phyloP scores from a whole-genome alignment of 768 basidiomycete genomes.

The Hysterangium stoloniferum region DNA sequence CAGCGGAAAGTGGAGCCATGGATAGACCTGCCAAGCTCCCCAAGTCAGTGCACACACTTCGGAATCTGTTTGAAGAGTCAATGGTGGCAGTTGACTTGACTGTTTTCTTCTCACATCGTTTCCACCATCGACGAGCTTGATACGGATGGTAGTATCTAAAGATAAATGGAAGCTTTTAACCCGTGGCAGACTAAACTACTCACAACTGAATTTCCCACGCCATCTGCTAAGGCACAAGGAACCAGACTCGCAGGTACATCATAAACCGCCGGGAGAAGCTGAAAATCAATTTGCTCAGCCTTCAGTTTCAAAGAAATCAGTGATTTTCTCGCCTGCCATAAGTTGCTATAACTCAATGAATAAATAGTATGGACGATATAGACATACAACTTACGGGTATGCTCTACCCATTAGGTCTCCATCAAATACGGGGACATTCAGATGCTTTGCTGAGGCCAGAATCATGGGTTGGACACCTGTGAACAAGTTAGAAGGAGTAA shows the following conservation, averaged over 20 bases:
- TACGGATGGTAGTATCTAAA: slow-evolving; percentile 13
- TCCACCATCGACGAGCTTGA: slow-evolving; percentile 12
- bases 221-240: slow-evolving; percentile 30
- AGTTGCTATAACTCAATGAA: background rate
- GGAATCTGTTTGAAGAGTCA: slow-evolving; percentile 1
- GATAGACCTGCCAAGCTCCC: slow-evolving; percentile 23
- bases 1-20: slow-evolving; percentile 21
- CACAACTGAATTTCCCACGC: slow-evolving; percentile 29
- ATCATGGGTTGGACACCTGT: slow-evolving; percentile 23
- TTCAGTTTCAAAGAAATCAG: background rate
- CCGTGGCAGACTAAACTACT: background rate
- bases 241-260: slow-evolving; percentile 19
- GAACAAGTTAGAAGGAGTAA: too few species aligned
- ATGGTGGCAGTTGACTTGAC: background rate
- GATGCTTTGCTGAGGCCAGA: slow-evolving; percentile 12
- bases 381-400: slow-evolving; percentile 27
- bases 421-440: slow-evolving; percentile 24
- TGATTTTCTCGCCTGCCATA: background rate
- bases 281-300: background rate
- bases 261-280: slow-evolving; percentile 23
- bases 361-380: background rate
- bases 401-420: slow-evolving; percentile 34
- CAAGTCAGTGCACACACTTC: slow-evolving; percentile 19
- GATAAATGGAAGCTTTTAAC: background rate
- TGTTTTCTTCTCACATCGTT: slow-evolving; percentile 2